Percentiles rank a stretch among this genome's conserved stretches.
Conservation (phyloP, 2,329 filamentous ascomycete genomes). For the Fusarium heterosporum region DNA sequence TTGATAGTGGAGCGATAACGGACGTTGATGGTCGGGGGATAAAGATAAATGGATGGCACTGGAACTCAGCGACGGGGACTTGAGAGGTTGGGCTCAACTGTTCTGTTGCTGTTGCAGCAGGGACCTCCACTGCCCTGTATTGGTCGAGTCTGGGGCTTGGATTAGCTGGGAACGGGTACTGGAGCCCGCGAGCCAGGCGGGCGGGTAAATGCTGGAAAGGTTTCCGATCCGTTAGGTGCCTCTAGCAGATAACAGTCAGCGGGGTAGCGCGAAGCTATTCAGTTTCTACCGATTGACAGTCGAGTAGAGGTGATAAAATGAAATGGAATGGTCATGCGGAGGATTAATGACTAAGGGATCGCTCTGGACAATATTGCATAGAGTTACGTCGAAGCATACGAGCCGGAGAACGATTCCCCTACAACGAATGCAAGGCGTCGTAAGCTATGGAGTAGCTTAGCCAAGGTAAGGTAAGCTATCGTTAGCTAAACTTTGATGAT, state of each 20-base stretch:
- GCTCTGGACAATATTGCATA: not conserved
- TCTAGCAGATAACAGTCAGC: constrained; percentile 8
- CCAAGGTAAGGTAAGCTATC: constrained; percentile 1
- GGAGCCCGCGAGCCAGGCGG: constrained; percentile 39
- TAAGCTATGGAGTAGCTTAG: constrained; percentile 12
- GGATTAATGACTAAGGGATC: constrained; percentile 26
- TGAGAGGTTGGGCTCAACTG: constrained; percentile 27
- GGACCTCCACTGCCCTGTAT: not conserved
- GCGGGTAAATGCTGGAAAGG: constrained; percentile 32
- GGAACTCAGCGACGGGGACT: not conserved
- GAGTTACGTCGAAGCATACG: not conserved
- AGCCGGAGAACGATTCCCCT: not conserved
- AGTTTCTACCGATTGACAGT: not conserved
- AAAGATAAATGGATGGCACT: not conserved
- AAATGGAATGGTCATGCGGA: too few species aligned
- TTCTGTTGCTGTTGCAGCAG: constrained; percentile 3
- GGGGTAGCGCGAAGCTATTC: constrained; percentile 32
- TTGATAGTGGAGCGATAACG: constrained; percentile 24
- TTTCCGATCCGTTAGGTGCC: not conserved
- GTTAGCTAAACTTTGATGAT: constrained; percentile 2
- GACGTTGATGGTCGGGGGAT: constrained; percentile 19
- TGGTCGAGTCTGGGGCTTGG: not conserved
- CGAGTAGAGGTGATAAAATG: too few species aligned
- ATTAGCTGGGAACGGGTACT: constrained; percentile 27
- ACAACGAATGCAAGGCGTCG: constrained; percentile 2